phyloP scores from a whole-genome alignment of 2,329 filamentous ascomycete species.

The Fusarium avenaceum region DNA sequence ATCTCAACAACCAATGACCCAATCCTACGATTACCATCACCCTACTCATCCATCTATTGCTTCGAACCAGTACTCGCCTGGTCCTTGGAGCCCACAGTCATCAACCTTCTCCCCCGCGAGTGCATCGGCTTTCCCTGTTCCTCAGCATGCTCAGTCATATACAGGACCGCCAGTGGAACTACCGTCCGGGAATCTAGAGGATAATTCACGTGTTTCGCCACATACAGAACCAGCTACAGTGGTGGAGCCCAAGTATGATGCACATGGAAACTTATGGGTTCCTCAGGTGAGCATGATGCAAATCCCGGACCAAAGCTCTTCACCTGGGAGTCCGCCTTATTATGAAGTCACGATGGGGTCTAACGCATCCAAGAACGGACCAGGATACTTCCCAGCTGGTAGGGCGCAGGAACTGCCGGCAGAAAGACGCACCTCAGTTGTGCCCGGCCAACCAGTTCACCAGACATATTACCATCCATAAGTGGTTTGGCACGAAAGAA shows the following conservation, averaged over 20 bases:
- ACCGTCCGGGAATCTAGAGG: conserved; percentile 37
- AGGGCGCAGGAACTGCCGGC: conserved; percentile 47
- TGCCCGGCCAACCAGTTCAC: conserved; percentile 31
- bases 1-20: conserved; percentile 46
- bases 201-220: conserved; percentile 31
- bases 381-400: conserved; percentile 36
- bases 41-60: conserved; percentile 41
- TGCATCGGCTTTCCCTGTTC: conserved; percentile 32
- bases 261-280: conserved; percentile 52
- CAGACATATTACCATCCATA: conserved; percentile 49
- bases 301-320: conserved; percentile 37
- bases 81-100: conserved; percentile 48
- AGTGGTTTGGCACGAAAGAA: background rate
- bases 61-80: conserved; percentile 43
- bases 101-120: conserved; percentile 40
- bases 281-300: conserved; percentile 54
- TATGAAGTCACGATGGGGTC: conserved; percentile 37
- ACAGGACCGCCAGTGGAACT: conserved; percentile 49
- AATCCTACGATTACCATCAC: conserved; percentile 44
- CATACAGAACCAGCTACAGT: conserved; percentile 27
- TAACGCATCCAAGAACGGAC: conserved; percentile 35
- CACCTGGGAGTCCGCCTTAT: conserved; percentile 37
- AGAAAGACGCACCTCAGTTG: conserved; percentile 31
- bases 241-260: conserved; percentile 51
- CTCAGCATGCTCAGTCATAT: conserved; percentile 42